These are phyloP conservation scores for Yamadazyma laniorum DNA, from an alignment of 805 yeast species.

Conservation along the genomic window DNA sequence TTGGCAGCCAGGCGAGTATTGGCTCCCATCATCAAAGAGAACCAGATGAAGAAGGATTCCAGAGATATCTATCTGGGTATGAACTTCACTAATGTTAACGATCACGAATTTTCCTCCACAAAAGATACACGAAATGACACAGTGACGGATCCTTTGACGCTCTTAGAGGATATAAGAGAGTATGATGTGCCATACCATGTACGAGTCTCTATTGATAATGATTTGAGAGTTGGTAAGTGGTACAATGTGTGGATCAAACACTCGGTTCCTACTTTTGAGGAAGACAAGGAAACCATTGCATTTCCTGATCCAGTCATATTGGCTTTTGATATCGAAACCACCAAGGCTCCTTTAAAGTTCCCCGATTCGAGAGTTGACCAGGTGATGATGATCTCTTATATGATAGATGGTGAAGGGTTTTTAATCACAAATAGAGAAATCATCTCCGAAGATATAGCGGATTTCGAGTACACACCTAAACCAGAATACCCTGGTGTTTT, in stretches of 20 bases:
- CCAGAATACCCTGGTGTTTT: constrained; percentile 93
- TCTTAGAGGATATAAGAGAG: constrained; percentile 80
- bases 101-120: constrained; percentile 16
- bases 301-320: constrained; percentile 97
- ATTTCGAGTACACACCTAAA: constrained; percentile 95
- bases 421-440: constrained; percentile 92
- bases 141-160: constrained; percentile 54
- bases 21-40: constrained; percentile 67
- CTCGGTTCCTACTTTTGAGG: constrained; percentile 53
- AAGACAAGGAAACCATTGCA: constrained; percentile 72
- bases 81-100: constrained; percentile 36
- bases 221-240: constrained; percentile 95
- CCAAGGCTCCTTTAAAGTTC: constrained; percentile 92
- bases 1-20: constrained; percentile 69
- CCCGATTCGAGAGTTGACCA: constrained; percentile 91
- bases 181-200: constrained; percentile 97
- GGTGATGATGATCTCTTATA: constrained; percentile 98
- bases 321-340: constrained; percentile 97
- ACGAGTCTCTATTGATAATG: constrained; percentile 87
- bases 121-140: constrained; percentile 11
- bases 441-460: constrained; percentile 91
- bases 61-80: constrained; percentile 66
- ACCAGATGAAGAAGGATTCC: constrained; percentile 58
- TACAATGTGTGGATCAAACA: constrained; percentile 70
- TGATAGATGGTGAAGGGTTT: constrained; percentile 98